Percentiles rank a stretch among this genome's conserved stretches.
Conservation (phyloP, 2,329 filamentous ascomycete genomes). For the Fusarium poae region DNA sequence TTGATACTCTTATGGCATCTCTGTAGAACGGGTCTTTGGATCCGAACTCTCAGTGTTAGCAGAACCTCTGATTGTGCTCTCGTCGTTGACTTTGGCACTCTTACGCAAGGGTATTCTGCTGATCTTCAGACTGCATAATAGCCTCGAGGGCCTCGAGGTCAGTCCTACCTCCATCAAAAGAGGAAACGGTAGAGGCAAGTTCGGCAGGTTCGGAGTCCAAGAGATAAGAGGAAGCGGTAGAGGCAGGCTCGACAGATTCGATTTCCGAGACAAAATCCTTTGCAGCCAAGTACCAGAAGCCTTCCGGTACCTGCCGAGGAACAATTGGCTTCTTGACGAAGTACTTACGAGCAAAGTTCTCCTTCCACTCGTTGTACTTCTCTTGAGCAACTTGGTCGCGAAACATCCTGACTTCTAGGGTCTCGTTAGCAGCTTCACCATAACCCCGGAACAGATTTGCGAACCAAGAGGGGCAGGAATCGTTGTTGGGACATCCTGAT, state of each 20-base stretch:
- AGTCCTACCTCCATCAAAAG: neutral
- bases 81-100: neutral
- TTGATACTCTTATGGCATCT: neutral
- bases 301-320: neutral
- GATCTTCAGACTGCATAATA: neutral
- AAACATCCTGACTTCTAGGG: neutral
- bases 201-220: neutral
- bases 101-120: neutral
- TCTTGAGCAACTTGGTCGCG: slow-evolving; percentile 10
- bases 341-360: slow-evolving; percentile 21
- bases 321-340: slow-evolving; percentile 2
- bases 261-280: neutral
- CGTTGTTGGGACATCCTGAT: slow-evolving; percentile 25
- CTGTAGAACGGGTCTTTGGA: slow-evolving; percentile 8
- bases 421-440: neutral
- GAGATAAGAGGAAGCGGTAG: no score
- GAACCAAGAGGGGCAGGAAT: slow-evolving; percentile 35
- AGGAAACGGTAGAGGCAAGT: neutral
- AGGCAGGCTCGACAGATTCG: neutral
- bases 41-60: neutral
- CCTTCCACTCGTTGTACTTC: slow-evolving; percentile 18
- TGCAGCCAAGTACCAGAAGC: slow-evolving; percentile 4
- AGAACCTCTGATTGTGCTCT: neutral
- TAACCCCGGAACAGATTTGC: neutral
- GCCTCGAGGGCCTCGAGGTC: neutral